Evolutionary conservation across 352 stramenopile genomes (phyloP).

Genomic region (Stephanocyclus meneghinianus): DNA sequence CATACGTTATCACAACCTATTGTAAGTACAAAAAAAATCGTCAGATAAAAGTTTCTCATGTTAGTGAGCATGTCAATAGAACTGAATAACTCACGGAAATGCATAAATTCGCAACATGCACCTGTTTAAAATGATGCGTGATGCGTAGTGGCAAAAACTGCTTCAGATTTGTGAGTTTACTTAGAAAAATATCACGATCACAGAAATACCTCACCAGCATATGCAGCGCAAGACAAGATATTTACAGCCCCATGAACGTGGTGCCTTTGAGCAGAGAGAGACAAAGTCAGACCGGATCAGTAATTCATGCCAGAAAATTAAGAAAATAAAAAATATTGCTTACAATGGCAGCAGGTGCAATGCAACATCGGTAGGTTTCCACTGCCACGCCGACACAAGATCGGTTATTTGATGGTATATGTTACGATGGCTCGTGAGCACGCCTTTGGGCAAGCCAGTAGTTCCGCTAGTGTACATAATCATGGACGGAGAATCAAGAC

Average conservation of each 20-base stretch:
- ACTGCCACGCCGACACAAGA: constrained; percentile 86
- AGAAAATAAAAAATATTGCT: background rate
- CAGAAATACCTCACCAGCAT: constrained; percentile 63
- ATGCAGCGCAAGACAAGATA: constrained; percentile 86
- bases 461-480: constrained; percentile 90
- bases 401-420: constrained; percentile 83
- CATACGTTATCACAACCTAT: constrained; percentile 73
- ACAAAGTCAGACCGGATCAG: background rate
- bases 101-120: constrained; percentile 86
- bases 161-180: background rate
- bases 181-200: background rate
- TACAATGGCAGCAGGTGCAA: constrained; percentile 87
- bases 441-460: constrained; percentile 69
- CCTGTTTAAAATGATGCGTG: background rate
- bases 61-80: too few relatives aligned
- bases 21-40: too few relatives aligned
- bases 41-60: too few relatives aligned
- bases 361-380: constrained; percentile 82
- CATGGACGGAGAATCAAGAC: constrained; percentile 24
- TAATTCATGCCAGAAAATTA: background rate
- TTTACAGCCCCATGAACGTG: constrained; percentile 90
- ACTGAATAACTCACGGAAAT: constrained; percentile 51
- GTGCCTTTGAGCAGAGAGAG: constrained; percentile 51
- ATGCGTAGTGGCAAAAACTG: background rate
- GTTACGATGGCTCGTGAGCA: constrained; percentile 22